Conservation (phyloP, 1,139 yeast genomes). For the Pichia cactophila region DNA sequence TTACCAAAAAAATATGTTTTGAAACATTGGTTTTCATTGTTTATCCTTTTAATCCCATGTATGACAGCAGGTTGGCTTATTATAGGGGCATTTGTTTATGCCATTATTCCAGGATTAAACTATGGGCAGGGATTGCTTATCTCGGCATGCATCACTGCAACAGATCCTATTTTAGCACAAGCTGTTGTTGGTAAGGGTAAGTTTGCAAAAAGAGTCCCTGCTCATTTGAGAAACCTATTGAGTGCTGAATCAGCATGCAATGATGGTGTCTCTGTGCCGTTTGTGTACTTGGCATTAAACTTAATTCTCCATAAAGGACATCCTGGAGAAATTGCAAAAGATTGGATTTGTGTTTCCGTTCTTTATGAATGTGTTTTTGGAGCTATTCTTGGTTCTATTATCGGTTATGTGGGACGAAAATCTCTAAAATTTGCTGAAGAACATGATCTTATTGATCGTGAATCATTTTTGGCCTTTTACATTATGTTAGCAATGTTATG, state of each 20-base stretch:
- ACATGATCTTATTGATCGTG: constrained; percentile 76
- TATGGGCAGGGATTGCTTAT: constrained; percentile 74
- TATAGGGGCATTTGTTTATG: constrained; percentile 81
- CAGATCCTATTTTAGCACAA: constrained; percentile 96
- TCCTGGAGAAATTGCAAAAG: constrained; percentile 62
- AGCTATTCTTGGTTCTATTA: constrained; percentile 60
- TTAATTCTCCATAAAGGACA: constrained; percentile 61
- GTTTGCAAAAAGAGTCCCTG: constrained; percentile 95
- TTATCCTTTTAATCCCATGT: constrained; percentile 74
- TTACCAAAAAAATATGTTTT: constrained; percentile 89
- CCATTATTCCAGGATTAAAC: constrained; percentile 70
- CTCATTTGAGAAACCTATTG: constrained; percentile 81
- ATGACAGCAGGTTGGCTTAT: constrained; percentile 94
- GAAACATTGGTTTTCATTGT: constrained; percentile 81
- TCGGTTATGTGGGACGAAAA: constrained; percentile 74
- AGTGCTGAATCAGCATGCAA: constrained; percentile 96
- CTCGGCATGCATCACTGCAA: constrained; percentile 93
- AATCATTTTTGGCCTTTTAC: constrained; percentile 87
- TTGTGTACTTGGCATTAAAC: constrained; percentile 68
- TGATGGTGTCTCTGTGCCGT: constrained; percentile 98
- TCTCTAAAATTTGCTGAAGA: constrained; percentile 73
- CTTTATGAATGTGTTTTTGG: constrained; percentile 89
- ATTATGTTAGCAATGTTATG: constrained; percentile 79
- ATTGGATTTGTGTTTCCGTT: constrained; percentile 77
- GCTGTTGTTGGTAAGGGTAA: constrained; percentile 98